phyloP scores from a whole-genome alignment of 768 basidiomycete genomes.

The Tulasnella calospora region DNA sequence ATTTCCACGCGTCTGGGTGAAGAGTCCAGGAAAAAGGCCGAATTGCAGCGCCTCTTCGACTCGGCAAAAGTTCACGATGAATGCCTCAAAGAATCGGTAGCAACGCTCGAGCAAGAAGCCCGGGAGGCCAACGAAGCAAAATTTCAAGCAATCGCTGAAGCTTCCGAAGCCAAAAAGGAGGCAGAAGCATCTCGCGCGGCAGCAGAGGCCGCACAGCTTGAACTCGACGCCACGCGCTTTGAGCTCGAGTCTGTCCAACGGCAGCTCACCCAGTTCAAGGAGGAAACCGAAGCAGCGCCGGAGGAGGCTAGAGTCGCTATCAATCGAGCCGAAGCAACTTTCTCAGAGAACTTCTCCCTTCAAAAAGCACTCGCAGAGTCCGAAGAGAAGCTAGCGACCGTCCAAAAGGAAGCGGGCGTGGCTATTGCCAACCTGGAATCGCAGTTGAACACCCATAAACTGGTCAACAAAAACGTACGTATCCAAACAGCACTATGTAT shows the following conservation, averaged over 20 bases:
- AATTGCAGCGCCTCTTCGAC: no score
- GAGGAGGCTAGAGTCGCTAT: neutral
- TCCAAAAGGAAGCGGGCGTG: no score
- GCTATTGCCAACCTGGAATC: no score
- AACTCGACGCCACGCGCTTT: neutral
- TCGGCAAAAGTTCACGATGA: neutral
- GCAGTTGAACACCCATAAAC: no score
- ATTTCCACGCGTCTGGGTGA: neutral
- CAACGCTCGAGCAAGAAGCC: neutral
- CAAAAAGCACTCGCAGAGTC: no score
- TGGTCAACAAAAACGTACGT: no score
- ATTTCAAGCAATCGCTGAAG: neutral
- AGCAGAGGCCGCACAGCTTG: neutral
- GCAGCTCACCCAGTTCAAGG: neutral
- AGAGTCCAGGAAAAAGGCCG: no score
- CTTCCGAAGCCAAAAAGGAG: neutral
- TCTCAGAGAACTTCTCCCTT: no score
- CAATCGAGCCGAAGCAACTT: no score
- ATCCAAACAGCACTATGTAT: no score
- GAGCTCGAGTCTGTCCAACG: neutral
- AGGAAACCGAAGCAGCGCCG: neutral
- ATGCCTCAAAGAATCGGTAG: neutral
- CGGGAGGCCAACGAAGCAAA: neutral
- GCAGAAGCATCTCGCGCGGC: neutral
- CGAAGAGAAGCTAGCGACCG: no score